A percentile compares a stretch with the other conserved stretches of the same genome.
phyloP scores from a whole-genome alignment of 106 monocot species.

The Gastrodia elata region DNA sequence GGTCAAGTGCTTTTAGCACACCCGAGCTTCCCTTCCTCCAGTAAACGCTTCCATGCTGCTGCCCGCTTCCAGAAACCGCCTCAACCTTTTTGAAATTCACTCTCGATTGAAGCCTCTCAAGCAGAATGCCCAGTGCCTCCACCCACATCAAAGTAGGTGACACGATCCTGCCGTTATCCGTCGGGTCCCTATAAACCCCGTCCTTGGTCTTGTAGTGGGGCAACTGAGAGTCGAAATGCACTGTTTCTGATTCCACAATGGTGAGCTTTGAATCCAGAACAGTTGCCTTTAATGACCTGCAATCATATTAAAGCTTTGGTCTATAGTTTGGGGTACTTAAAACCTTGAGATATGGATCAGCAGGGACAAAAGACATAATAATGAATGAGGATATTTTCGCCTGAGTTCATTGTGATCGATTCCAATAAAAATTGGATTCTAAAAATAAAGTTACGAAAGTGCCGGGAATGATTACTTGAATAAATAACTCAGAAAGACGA shows the following conservation, averaged over 20 bases:
- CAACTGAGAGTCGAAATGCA: conserved; percentile 84
- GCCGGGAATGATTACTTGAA: neutral
- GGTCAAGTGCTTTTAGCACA: conserved; percentile 51
- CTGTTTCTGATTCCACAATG: conserved; percentile 51
- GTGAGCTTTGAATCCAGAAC: conserved; percentile 57
- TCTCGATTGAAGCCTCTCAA: conserved; percentile 56
- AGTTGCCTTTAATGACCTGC: conserved; percentile 88
- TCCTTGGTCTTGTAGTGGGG: conserved; percentile 87
- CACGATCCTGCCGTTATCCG: conserved; percentile 60
- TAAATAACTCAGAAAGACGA: no score
- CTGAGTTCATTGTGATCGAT: no score
- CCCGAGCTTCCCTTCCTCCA: conserved; percentile 73
- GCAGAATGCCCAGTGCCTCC: conserved; percentile 69
- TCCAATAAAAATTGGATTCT: no score
- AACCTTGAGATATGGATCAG: neutral
- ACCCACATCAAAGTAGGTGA: conserved; percentile 99
- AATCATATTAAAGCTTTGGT: no score
- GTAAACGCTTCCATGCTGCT: conserved; percentile 96
- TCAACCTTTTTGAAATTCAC: conserved; percentile 54
- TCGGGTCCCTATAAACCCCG: conserved; percentile 80
- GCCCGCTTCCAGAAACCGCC: conserved; percentile 92
- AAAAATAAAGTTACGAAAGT: neutral
- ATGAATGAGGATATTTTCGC: neutral
- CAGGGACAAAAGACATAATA: neutral
- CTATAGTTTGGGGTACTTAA: neutral